phyloP scores from a whole-genome alignment of 108 stramenopile genomes.

The Nitzschia inconspicua region DNA sequence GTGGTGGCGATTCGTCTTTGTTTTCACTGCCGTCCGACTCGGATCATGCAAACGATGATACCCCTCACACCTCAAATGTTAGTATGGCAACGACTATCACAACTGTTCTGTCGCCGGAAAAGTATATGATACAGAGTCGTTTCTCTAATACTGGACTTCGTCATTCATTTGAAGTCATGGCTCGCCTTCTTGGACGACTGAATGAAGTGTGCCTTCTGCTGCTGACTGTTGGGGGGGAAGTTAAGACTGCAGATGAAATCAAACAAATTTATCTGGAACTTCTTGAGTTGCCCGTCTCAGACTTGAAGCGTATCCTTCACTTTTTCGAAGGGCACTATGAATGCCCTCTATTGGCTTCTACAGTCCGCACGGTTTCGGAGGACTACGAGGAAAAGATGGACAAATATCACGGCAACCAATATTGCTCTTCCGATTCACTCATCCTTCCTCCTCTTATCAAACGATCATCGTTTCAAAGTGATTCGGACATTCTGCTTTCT shows the following conservation, averaged over 20 bases:
- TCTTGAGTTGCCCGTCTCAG: slow-evolving; percentile 7
- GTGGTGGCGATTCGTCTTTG: slow-evolving; percentile 52
- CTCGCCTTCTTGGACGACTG: slow-evolving; percentile 8
- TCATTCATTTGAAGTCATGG: slow-evolving; percentile 13
- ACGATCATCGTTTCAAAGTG: neutral
- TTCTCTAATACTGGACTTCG: slow-evolving; percentile 1
- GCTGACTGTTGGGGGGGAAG: neutral
- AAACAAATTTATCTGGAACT: slow-evolving; percentile 12
- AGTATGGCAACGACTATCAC: slow-evolving; percentile 45
- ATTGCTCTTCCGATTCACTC: too few relatives aligned
- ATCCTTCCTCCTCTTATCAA: neutral
- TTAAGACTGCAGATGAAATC: slow-evolving; percentile 14
- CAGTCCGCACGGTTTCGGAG: slow-evolving; percentile 7
- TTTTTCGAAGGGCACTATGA: slow-evolving; percentile 19
- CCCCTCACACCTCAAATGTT: slow-evolving; percentile 55
- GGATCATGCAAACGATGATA: slow-evolving; percentile 24
- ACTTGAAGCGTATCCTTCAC: slow-evolving; percentile 19
- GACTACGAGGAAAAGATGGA: slow-evolving; percentile 1
- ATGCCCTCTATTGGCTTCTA: neutral
- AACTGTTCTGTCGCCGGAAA: slow-evolving; percentile 18
- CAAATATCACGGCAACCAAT: neutral
- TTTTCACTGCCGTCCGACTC: slow-evolving; percentile 53
- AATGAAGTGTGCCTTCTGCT: slow-evolving; percentile 12
- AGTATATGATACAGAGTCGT: neutral
- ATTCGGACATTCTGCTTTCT: neutral